These are phyloP conservation scores for Arabis hirsuta DNA, from an alignment of 345 rosid species.

Conservation along the genomic window DNA sequence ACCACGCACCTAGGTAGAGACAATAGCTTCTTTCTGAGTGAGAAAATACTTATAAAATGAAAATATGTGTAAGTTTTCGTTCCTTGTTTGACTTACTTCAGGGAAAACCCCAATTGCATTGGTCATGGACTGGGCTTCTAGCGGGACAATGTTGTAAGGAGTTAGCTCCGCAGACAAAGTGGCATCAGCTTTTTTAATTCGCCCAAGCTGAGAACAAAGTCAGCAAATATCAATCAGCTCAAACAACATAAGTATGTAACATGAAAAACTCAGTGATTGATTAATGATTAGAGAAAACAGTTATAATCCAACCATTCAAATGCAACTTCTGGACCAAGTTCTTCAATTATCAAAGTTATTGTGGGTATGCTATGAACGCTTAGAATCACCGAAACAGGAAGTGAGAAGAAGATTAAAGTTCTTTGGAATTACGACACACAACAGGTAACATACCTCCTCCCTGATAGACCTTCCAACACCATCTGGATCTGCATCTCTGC, in stretches of 20 bases:
- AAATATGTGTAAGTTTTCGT: constrained; percentile 1
- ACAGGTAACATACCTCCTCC: constrained; percentile 70
- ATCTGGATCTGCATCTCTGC: constrained; percentile 82
- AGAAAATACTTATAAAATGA: constrained; percentile 12
- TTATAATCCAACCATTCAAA: constrained; percentile 12
- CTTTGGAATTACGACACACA: neutral
- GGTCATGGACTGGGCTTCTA: constrained; percentile 83
- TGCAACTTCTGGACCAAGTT: constrained; percentile 17
- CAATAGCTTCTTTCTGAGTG: constrained; percentile 18
- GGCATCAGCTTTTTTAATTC: constrained; percentile 69
- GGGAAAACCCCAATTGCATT: constrained; percentile 90
- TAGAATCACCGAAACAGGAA: constrained; percentile 29
- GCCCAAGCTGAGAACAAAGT: constrained; percentile 60
- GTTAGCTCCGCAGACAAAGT: constrained; percentile 73
- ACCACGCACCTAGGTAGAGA: constrained; percentile 75
- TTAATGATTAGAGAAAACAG: neutral
- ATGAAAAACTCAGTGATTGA: constrained; percentile 16
- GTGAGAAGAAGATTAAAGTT: neutral
- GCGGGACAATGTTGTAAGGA: constrained; percentile 89
- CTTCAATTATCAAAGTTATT: constrained; percentile 8
- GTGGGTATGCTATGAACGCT: constrained; percentile 8
- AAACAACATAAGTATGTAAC: constrained; percentile 24
- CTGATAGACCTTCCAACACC: constrained; percentile 84
- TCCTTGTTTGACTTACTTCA: constrained; percentile 63
- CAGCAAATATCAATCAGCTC: constrained; percentile 31